Base-by-base conservation (phyloP, 2,329 filamentous ascomycete species). In the Macrophomina pseudophaseolina region DNA sequence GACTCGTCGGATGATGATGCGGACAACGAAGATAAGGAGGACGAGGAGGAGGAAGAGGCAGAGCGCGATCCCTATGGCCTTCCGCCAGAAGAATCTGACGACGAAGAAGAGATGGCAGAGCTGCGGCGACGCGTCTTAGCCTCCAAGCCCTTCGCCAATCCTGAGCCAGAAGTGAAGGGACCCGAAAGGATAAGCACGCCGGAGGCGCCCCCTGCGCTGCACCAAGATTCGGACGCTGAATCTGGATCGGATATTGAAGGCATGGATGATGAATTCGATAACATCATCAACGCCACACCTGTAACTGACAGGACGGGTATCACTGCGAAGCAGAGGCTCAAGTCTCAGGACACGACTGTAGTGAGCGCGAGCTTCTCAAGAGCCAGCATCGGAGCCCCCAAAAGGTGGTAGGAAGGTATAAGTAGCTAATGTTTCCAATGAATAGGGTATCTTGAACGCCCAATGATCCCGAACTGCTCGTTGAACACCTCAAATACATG, bases 51-150 rank as follows among this genome's bases (percentile, higher is more conserved):
- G 2, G 78, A 81, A 28, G 80, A 84, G 8, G 81, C 83, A 16
- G 80, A 85, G 28, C 78, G 84, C 71, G 91, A 95, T 72, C 89
- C 89, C 0, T 94, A 90, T 72, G 90, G 87, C 64, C 86, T 97
- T 53, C 93, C 93, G 9, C 91, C 93, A 65, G 78, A 79, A 4
- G 90, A 92, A 71, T 88, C 87, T 38, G 92, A 91, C 66, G 90
- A 97, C 66, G 93, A 96, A 72, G 91, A 91, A 63, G 90, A 93
- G 75, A 98, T 98, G 94, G 94, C 92, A 42, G 94, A 97, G 74
- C 90, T 99, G 63, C 87, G 95, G 58, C 88, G 91, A 65, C 92
- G 92, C 72, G 93, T 98, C n/a, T 86, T 99, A 2, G 91, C 90
- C 6, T 97, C 94, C 6, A 97, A 94, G 75, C 88, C 93, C 0